Evolutionary conservation across 2,329 filamentous ascomycete genomes (phyloP).

Genomic region (Arthrobotrys musiformis): DNA sequence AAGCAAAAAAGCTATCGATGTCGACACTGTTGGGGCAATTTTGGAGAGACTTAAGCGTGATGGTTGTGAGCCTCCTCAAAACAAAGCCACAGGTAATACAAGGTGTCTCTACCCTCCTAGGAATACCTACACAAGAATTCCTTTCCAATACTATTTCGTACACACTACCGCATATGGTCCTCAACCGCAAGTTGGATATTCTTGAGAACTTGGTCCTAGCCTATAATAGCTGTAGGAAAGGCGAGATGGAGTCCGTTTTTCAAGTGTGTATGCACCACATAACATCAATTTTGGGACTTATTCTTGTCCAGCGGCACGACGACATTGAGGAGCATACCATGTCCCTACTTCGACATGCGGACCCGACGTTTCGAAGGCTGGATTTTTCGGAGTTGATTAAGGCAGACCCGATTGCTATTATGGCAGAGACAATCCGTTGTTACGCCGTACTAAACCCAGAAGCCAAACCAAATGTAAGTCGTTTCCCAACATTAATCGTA

Average conservation of each 20-base stretch:
- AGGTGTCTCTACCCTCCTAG: constrained; percentile 81
- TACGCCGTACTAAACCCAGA: constrained; percentile 33
- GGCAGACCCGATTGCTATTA: constrained; percentile 78
- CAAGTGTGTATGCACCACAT: constrained; percentile 52
- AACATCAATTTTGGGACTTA: constrained; percentile 67
- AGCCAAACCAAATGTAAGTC: constrained; percentile 19
- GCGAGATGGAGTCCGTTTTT: constrained; percentile 63
- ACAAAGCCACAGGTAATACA: constrained; percentile 83
- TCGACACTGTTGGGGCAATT: constrained; percentile 82
- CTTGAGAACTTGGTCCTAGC: constrained; percentile 83
- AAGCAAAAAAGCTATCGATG: constrained; percentile 71
- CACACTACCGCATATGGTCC: constrained; percentile 85
- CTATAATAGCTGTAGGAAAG: constrained; percentile 66
- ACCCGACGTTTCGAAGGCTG: constrained; percentile 71
- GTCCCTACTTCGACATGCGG: constrained; percentile 63
- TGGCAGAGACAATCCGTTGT: constrained; percentile 80
- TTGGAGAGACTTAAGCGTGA: constrained; percentile 85
- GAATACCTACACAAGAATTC: constrained; percentile 78
- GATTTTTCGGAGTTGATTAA: constrained; percentile 76
- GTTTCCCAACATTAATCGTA: neutral
- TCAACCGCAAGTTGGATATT: constrained; percentile 79
- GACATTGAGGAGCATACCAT: constrained; percentile 70
- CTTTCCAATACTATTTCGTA: constrained; percentile 80
- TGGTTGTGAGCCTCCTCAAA: constrained; percentile 82
- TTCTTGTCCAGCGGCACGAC: constrained; percentile 67